Percentiles rank a stretch among this genome's conserved stretches.
phyloP scores from a whole-genome alignment of 495 filamentous ascomycete genomes.

The Hapsidospora chrysogenum region DNA sequence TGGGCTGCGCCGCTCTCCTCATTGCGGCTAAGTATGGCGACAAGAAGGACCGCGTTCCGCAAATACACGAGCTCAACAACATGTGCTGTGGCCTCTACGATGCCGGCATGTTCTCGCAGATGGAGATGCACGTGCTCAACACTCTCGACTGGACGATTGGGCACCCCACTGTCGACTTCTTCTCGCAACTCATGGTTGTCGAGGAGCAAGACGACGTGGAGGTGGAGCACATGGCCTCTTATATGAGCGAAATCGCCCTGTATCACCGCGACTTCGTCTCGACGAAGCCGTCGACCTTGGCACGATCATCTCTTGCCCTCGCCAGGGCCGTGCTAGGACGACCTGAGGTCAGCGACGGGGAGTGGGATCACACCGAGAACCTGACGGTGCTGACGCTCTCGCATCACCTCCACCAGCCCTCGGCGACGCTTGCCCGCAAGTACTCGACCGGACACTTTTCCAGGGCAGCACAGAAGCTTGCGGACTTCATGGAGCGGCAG shows the following conservation, averaged over 20 bases:
- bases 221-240: conserved; percentile 85
- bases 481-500: conserved; percentile 75
- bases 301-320: conserved; percentile 68
- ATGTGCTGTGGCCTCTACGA: conserved; percentile 99
- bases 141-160: conserved; percentile 95
- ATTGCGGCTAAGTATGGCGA: conserved; percentile 98
- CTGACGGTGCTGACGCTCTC: conserved; percentile 65
- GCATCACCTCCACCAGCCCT: conserved; percentile 75
- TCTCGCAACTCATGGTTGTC: conserved; percentile 58
- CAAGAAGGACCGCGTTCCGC: conserved; percentile 90
- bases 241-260: conserved; percentile 83
- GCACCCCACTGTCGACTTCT: conserved; percentile 87
- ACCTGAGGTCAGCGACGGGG: conserved; percentile 51
- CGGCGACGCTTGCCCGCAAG: conserved; percentile 71
- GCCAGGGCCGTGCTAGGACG: conserved; percentile 74
- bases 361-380: conserved; percentile 75
- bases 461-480: conserved; percentile 61
- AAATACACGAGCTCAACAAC: conserved; percentile 86
- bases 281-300: conserved; percentile 75
- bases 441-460: conserved; percentile 72
- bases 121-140: conserved; percentile 99
- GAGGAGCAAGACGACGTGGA: conserved; percentile 64
- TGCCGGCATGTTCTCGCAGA: conserved; percentile 98
- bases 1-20: conserved; percentile 88
- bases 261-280: conserved; percentile 96